Percentiles rank a stretch among this genome's conserved stretches.
Evolutionary conservation across 495 filamentous ascomycete species (phyloP).

Genomic region (Hamigera avellanea): DNA sequence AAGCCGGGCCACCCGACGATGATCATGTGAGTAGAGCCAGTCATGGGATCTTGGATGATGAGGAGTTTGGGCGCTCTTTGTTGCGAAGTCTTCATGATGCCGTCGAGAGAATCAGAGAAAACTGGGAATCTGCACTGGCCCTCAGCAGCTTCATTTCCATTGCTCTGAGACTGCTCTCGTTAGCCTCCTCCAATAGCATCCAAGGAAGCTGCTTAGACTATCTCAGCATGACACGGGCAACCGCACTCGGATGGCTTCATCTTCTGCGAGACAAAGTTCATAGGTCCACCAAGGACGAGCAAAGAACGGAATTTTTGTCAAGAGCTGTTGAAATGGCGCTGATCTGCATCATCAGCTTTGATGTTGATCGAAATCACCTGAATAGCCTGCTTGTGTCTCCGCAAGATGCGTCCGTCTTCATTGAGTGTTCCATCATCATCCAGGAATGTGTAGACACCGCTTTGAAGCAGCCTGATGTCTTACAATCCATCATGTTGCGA

Average conservation of each 20-base stretch:
- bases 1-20: constrained; percentile 27
- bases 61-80: constrained; percentile 9
- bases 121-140: constrained; percentile 36
- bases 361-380: constrained; percentile 13
- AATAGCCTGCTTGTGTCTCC: constrained; percentile 5
- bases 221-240: constrained; percentile 3
- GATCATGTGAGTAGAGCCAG: too few species aligned
- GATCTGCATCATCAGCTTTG: constrained; percentile 26
- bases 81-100: constrained; percentile 12
- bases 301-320: constrained; percentile 10
- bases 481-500: constrained; percentile 11
- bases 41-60: constrained; percentile 19
- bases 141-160: constrained; percentile 24
- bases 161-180: constrained; percentile 22
- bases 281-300: constrained; percentile 5
- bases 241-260: constrained; percentile 8
- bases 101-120: constrained; percentile 24
- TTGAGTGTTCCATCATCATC: constrained; percentile 27
- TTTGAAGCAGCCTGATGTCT: background rate
- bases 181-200: constrained; percentile 10
- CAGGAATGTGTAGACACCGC: constrained; percentile 15
- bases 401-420: constrained; percentile 22
- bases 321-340: constrained; percentile 19
- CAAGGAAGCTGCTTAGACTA: constrained; percentile 1
- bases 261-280: constrained; percentile 5